These are phyloP conservation scores for Ziziphus jujuba DNA, from an alignment of 306 rosid genomes.

Conservation along the genomic window DNA sequence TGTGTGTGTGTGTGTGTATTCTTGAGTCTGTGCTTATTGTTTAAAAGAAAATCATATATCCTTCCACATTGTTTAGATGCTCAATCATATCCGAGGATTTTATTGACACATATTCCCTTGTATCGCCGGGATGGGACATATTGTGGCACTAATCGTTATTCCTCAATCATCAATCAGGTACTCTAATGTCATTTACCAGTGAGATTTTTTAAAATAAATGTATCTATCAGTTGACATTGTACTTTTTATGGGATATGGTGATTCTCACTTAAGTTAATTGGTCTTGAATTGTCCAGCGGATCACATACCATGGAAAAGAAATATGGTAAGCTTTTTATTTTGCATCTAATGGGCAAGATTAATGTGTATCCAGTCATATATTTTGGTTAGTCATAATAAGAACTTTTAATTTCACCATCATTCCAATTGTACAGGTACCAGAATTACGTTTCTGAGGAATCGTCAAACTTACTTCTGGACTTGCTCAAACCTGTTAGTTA, in stretches of 20 bases:
- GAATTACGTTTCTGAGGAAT: constrained; percentile 54
- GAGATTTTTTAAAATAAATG: constrained; percentile 5
- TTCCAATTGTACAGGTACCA: constrained; percentile 52
- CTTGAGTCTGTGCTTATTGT: constrained; percentile 14
- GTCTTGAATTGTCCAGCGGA: constrained; percentile 43
- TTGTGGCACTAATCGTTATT: constrained; percentile 71
- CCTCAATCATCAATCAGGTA: constrained; percentile 77
- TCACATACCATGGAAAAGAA: constrained; percentile 32
- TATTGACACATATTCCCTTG: constrained; percentile 79
- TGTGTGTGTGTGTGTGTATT: constrained; percentile 3
- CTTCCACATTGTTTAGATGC: constrained; percentile 39
- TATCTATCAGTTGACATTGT: neutral
- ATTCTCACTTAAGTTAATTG: constrained; percentile 1
- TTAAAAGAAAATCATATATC: constrained; percentile 18
- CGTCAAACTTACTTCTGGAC: constrained; percentile 60
- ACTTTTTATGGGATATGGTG: neutral
- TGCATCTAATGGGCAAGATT: constrained; percentile 7
- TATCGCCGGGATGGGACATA: constrained; percentile 55
- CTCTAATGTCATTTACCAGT: constrained; percentile 12
- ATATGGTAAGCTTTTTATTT: constrained; percentile 51
- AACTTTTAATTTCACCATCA: constrained; percentile 24
- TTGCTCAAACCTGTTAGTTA: constrained; percentile 57
- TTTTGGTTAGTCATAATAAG: constrained; percentile 6
- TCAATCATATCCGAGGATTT: constrained; percentile 57
- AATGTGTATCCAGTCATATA: constrained; percentile 1